Conservation (phyloP, 106 monocot species). For the Platanthera zijinensis region DNA sequence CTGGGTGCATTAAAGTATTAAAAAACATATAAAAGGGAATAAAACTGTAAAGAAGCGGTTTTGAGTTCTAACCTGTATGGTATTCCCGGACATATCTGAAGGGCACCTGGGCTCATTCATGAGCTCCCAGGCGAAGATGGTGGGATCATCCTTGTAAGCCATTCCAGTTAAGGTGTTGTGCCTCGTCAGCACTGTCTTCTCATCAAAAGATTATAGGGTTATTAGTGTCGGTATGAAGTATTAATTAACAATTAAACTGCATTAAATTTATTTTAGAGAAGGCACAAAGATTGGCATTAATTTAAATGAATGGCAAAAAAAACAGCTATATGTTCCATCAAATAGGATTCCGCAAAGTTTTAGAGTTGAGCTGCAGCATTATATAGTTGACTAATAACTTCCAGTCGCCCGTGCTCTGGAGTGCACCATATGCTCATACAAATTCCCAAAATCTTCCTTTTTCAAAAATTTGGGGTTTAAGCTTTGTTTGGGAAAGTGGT, state of each 20-base stretch:
- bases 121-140: slow-evolving; percentile 58
- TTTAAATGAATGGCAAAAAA: neutral
- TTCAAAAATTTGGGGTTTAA: too few relatives aligned
- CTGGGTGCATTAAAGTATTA: neutral
- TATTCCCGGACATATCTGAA: slow-evolving; percentile 42
- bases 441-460: too few relatives aligned
- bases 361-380: too few relatives aligned
- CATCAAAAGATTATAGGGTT: neutral
- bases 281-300: neutral
- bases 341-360: too few relatives aligned
- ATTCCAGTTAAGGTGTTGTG: slow-evolving; percentile 39
- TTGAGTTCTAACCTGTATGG: slow-evolving; percentile 23
- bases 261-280: neutral
- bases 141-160: slow-evolving; percentile 50
- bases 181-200: slow-evolving; percentile 45
- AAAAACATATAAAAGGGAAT: neutral
- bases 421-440: too few relatives aligned
- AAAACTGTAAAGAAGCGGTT: neutral
- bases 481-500: too few relatives aligned
- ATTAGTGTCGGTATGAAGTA: neutral
- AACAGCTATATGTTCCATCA: too few relatives aligned
- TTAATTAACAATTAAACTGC: neutral
- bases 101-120: slow-evolving; percentile 64
- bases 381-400: too few relatives aligned
- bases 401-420: too few relatives aligned